Conservation (phyloP, 108 stramenopile genomes). For the Conticribra weissflogii region DNA sequence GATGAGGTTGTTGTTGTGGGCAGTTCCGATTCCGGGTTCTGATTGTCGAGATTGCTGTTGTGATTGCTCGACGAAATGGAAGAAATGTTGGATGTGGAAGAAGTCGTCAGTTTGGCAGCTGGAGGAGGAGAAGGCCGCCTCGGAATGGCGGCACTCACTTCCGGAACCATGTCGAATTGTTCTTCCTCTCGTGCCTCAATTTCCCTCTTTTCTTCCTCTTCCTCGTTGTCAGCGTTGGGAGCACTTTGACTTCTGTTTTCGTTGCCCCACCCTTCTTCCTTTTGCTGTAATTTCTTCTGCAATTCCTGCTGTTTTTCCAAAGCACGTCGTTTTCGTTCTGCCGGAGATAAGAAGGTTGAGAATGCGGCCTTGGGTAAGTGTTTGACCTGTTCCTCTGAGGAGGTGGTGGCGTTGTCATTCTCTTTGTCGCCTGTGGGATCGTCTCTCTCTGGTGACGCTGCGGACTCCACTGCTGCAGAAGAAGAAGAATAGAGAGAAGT, state of each 20-base stretch:
- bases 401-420: neutral
- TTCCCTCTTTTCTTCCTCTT: too few relatives aligned
- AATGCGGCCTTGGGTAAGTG: neutral
- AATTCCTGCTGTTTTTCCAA: too few relatives aligned
- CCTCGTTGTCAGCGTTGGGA: neutral
- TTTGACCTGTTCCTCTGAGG: constrained; percentile 5
- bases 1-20: neutral
- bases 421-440: neutral
- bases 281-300: neutral
- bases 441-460: neutral
- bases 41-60: neutral
- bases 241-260: too few relatives aligned
- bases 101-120: neutral
- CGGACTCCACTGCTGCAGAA: neutral
- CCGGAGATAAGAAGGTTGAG: neutral
- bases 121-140: neutral
- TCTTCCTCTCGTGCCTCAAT: too few relatives aligned
- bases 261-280: too few relatives aligned
- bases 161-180: neutral
- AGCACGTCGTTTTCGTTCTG: constrained; percentile 14
- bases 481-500: neutral
- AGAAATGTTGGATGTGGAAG: neutral
- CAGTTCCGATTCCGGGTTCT: neutral
- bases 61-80: neutral
- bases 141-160: neutral